phyloP scores from a whole-genome alignment of 2,329 filamentous ascomycete species.

The Alternaria atra region DNA sequence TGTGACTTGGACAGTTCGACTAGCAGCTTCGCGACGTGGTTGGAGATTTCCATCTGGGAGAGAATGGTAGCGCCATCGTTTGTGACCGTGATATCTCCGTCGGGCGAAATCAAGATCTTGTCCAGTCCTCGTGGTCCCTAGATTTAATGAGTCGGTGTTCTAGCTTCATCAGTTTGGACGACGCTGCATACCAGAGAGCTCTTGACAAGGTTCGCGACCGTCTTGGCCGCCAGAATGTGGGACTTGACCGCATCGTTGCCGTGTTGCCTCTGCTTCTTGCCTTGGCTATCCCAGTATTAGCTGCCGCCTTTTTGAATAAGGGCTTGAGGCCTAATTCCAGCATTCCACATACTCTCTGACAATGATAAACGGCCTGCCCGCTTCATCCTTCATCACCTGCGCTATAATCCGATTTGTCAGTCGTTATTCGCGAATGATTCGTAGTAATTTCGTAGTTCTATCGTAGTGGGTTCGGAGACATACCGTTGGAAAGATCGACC shows the following conservation, averaged over 20 bases:
- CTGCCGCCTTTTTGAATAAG: constrained; percentile 16
- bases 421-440: constrained; percentile 17
- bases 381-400: constrained; percentile 93
- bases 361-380: constrained; percentile 96
- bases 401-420: constrained; percentile 55
- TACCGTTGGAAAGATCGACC: constrained; percentile 86
- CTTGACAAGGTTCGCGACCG: constrained; percentile 96
- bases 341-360: constrained; percentile 83
- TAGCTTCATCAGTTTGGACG: not conserved
- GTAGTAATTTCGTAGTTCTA: constrained; percentile 2
- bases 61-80: constrained; percentile 99
- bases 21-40: constrained; percentile 96
- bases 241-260: constrained; percentile 98
- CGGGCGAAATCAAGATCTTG: constrained; percentile 98
- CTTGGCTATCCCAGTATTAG: constrained; percentile 71
- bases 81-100: constrained; percentile 98
- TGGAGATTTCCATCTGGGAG: constrained; percentile 97
- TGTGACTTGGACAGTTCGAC: constrained; percentile 98
- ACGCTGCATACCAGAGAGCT: constrained; percentile 74
- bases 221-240: constrained; percentile 95
- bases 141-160: constrained; percentile 20
- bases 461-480: constrained; percentile 22
- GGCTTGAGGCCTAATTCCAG: not conserved
- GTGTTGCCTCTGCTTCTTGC: constrained; percentile 96
- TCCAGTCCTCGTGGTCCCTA: constrained; percentile 91